Evolutionary conservation across 345 rosid genomes (phyloP), one percentile per base, ranked within the genome.

Genomic region (Salix koriyanagi): DNA sequence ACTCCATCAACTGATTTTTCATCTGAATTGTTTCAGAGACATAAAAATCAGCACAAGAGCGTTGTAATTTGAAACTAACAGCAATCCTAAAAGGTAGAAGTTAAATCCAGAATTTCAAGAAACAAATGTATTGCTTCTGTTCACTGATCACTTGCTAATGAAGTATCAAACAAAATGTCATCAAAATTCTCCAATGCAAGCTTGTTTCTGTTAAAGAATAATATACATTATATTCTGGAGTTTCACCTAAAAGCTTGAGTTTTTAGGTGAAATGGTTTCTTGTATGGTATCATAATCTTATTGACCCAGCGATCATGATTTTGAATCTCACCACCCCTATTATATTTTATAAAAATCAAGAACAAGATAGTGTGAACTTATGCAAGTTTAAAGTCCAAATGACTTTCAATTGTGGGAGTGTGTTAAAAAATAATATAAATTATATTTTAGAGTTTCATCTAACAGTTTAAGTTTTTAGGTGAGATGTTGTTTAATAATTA

Each of bases 381-480:
- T 34, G 1, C 1, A 34, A 34, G 5, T 34, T 34, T 34, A 34
- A 34, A 34, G 0, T 0, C 0, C 6, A 34, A 34, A 34, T 4
- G 0, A 34, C 37, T 34, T 34, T 34, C 1, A 34, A 1, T 34
- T 34, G 1, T 34, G 7, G 0, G 6, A 34, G 1, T 34, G 1
- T 34, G 5, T 34, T 34, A 34, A 34, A 34, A 0, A 34, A 34
- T 34, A 34, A 34, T 34, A 34, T 34, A 5, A 34, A 34, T 34
- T 0, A 34, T 34, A 34, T 34, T 34, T 0, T 1, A 0, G 0
- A 34, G 6, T 34, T 34, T 34, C 1, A 34, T 0, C 6, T 34
- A 34, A 34, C 6, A 5, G 4, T 0, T 34, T 34, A 34, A 34
- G 0, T 1, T 34, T 34, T 5, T 34, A 34, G 0, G 0, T 0